phyloP scores from a whole-genome alignment of 2,329 filamentous ascomycete genomes.

The Paraphoma sp. region DNA sequence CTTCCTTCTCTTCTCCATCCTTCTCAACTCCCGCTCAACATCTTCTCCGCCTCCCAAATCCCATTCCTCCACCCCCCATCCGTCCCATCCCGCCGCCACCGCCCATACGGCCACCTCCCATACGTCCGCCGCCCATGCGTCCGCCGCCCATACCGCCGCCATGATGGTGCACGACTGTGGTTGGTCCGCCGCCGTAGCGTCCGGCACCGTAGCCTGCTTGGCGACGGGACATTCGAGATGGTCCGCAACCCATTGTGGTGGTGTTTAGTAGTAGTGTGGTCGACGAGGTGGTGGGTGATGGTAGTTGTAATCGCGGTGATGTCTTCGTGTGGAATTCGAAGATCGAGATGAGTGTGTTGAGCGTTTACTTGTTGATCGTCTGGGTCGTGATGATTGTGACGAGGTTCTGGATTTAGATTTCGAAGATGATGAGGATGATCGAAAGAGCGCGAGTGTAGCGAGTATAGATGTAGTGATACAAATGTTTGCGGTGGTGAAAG shows the following conservation, averaged over 20 bases:
- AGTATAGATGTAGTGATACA: background rate
- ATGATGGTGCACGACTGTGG: slow-evolving; percentile 8
- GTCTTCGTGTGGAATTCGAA: background rate
- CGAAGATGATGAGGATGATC: background rate
- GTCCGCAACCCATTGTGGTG: slow-evolving; percentile 22
- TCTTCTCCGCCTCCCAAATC: slow-evolving; percentile 2
- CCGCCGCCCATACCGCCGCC: slow-evolving; percentile 3
- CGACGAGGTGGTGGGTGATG: background rate
- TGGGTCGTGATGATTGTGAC: background rate
- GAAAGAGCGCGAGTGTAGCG: background rate
- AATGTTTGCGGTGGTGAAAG: background rate
- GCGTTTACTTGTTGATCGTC: background rate
- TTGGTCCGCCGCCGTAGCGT: background rate
- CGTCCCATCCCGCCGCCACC: slow-evolving; percentile 1
- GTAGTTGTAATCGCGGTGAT: background rate
- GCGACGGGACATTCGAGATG: slow-evolving; percentile 19
- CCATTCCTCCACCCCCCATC: slow-evolving; percentile 3
- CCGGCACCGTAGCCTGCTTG: background rate
- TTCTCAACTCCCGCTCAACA: background rate
- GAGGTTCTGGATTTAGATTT: background rate
- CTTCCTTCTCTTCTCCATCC: background rate
- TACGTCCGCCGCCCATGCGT: background rate
- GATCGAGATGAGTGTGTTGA: background rate
- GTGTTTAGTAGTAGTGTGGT: background rate
- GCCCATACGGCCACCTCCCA: background rate